phyloP scores from a whole-genome alignment of 345 rosid genomes.

The Kandelia obovata region DNA sequence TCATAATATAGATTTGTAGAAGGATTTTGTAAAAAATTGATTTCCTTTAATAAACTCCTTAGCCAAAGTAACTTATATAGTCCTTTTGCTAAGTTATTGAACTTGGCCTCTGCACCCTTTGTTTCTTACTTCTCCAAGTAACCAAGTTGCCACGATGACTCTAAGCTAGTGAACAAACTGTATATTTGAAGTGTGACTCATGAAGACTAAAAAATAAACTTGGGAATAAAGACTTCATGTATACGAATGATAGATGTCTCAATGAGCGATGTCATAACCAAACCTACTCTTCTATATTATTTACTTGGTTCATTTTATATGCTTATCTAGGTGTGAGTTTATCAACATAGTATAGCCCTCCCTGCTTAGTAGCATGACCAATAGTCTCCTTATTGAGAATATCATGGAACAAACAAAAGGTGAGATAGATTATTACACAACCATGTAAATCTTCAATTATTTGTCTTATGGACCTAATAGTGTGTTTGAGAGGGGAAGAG shows the following conservation, averaged over 20 bases:
- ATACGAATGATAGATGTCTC: not conserved
- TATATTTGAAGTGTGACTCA: not conserved
- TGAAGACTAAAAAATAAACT: not conserved
- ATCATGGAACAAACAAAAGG: not conserved
- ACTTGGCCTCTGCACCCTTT: too few relatives aligned
- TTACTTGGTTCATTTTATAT: too few relatives aligned
- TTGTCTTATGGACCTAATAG: not conserved
- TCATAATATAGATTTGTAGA: too few relatives aligned
- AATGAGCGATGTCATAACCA: too few relatives aligned
- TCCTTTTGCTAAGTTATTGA: too few relatives aligned
- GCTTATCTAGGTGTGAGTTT: not conserved
- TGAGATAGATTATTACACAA: not conserved
- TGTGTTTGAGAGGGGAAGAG: not conserved
- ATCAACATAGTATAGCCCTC: not conserved
- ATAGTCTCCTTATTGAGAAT: not conserved
- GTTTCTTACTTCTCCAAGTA: too few relatives aligned
- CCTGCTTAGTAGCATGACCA: not conserved
- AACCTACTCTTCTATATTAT: too few relatives aligned
- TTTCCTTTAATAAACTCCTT: too few relatives aligned
- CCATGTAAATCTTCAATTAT: not conserved
- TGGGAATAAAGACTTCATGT: not conserved
- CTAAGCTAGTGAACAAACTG: not conserved
- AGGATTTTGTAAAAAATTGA: too few relatives aligned
- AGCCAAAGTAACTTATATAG: too few relatives aligned
- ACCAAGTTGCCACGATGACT: not conserved